Percentiles rank a stretch among this genome's conserved stretches.
These are phyloP conservation scores for Lachnellula arida DNA, from an alignment of 2,329 filamentous ascomycete genomes.

Conservation along the genomic window DNA sequence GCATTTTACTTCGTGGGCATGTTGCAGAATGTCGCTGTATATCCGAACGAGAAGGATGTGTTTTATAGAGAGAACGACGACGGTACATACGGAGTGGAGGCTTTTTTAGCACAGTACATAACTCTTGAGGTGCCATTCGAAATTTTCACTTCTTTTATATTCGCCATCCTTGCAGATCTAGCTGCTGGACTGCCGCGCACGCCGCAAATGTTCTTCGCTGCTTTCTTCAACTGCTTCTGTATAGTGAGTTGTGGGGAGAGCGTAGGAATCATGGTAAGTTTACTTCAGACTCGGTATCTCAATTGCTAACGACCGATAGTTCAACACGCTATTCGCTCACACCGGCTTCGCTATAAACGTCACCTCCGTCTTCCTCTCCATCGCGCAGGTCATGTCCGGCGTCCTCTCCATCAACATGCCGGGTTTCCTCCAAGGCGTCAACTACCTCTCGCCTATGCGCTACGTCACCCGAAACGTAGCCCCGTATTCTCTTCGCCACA, in stretches of 20 bases:
- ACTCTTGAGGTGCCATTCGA: slow-evolving; percentile 69
- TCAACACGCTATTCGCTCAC: slow-evolving; percentile 71
- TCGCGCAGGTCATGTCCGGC: slow-evolving; percentile 67
- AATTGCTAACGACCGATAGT: slow-evolving; percentile 33
- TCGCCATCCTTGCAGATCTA: slow-evolving; percentile 59
- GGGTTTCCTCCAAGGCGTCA: slow-evolving; percentile 59
- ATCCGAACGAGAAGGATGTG: slow-evolving; percentile 67
- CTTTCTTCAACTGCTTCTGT: slow-evolving; percentile 65
- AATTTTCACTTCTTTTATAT: slow-evolving; percentile 58
- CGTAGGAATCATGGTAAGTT: slow-evolving; percentile 58
- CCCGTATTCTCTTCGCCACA: slow-evolving; percentile 56
- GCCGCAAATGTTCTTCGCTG: slow-evolving; percentile 60
- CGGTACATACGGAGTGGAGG: slow-evolving; percentile 64
- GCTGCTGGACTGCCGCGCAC: slow-evolving; percentile 62
- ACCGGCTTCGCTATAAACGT: slow-evolving; percentile 73
- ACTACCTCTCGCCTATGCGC: slow-evolving; percentile 67
- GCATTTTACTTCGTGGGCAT: slow-evolving; percentile 73
- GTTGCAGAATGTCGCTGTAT: slow-evolving; percentile 73
- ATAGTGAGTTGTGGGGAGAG: slow-evolving; percentile 72
- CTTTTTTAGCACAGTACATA: slow-evolving; percentile 68
- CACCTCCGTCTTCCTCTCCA: slow-evolving; percentile 63
- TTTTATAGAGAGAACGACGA: slow-evolving; percentile 76
- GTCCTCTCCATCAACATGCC: slow-evolving; percentile 69
- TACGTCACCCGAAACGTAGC: slow-evolving; percentile 65
- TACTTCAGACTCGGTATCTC: neutral